phyloP scores from a whole-genome alignment of 1,284 basidiomycete genomes.

The Athelia sp. region DNA sequence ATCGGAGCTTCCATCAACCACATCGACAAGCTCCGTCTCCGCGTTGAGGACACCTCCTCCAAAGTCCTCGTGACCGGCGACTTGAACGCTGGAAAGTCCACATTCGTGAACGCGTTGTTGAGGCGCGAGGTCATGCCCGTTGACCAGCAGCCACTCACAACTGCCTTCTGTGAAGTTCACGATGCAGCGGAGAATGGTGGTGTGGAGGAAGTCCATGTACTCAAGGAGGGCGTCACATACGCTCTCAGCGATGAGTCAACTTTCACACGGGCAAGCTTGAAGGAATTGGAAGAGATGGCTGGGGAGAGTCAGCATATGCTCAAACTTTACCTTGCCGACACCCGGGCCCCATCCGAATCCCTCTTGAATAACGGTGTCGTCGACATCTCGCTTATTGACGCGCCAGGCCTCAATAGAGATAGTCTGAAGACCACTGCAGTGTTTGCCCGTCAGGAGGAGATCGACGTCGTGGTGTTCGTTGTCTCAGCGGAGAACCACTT shows the following conservation, averaged over 20 bases:
- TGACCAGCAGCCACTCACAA: constrained; percentile 98
- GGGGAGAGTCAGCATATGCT: constrained; percentile 71
- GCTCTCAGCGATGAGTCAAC: constrained; percentile 70
- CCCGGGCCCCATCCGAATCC: constrained; percentile 70
- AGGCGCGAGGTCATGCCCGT: constrained; percentile 91
- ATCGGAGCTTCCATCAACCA: constrained; percentile 77
- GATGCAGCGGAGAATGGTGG: constrained; percentile 83
- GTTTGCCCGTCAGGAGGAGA: constrained; percentile 96
- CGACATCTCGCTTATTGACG: constrained; percentile 98
- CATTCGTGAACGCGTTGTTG: constrained; percentile 93
- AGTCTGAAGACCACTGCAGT: constrained; percentile 94
- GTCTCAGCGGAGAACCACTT: constrained; percentile 99
- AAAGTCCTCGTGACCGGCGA: constrained; percentile 99
- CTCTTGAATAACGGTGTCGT: constrained; percentile 95
- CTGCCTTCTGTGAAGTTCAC: constrained; percentile 96
- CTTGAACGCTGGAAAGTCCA: constrained; percentile 97
- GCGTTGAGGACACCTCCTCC: constrained; percentile 89
- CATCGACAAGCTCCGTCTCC: constrained; percentile 79
- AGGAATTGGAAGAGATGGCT: constrained; percentile 79
- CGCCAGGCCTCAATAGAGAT: constrained; percentile 96
- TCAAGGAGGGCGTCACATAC: constrained; percentile 71
- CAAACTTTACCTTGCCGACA: constrained; percentile 82
- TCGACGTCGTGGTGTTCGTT: constrained; percentile 98
- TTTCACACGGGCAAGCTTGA: constrained; percentile 65
- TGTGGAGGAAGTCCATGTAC: constrained; percentile 79